Conservation (phyloP, 1,139 yeast species). For the Debaryomyces udenii region DNA sequence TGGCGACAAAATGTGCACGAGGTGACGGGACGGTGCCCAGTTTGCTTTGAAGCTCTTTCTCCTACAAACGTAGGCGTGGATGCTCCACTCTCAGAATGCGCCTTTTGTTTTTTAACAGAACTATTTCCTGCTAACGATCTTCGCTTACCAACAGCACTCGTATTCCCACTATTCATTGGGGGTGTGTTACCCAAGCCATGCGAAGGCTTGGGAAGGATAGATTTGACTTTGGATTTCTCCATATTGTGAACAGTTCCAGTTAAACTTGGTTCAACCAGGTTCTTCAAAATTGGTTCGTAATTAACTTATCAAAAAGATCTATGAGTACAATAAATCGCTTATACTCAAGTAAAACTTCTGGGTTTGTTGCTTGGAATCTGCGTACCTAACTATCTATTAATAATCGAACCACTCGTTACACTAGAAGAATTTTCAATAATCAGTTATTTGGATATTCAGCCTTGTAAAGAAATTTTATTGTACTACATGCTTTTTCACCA, state of each 20-base stretch:
- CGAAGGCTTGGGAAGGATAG: constrained; percentile 38
- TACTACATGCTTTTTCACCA: no score
- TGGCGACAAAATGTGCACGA: constrained; percentile 95
- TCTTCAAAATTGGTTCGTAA: no score
- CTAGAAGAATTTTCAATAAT: no score
- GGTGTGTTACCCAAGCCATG: constrained; percentile 17
- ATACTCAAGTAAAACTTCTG: no score
- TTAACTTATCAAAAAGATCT: constrained; percentile 9
- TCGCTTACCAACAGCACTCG: constrained; percentile 9
- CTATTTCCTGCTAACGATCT: constrained; percentile 13
- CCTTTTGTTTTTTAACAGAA: constrained; percentile 6
- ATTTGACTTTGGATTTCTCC: constrained; percentile 45
- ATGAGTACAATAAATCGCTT: constrained; percentile 6
- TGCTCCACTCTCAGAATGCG: constrained; percentile 2
- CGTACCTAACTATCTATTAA: no score
- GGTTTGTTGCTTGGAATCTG: no score
- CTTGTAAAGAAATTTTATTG: no score
- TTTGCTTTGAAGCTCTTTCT: constrained; percentile 29
- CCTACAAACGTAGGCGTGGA: neutral
- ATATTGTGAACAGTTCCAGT: constrained; percentile 16
- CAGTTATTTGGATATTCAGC: no score
- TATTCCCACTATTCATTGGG: constrained; percentile 12
- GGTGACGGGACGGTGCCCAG: constrained; percentile 80
- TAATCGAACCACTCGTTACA: no score
- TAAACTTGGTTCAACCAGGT: no score